Evolutionary conservation across 192 early-diverging fungal genomes (phyloP).

Genomic region (Thoreauomyces humboldtii): DNA sequence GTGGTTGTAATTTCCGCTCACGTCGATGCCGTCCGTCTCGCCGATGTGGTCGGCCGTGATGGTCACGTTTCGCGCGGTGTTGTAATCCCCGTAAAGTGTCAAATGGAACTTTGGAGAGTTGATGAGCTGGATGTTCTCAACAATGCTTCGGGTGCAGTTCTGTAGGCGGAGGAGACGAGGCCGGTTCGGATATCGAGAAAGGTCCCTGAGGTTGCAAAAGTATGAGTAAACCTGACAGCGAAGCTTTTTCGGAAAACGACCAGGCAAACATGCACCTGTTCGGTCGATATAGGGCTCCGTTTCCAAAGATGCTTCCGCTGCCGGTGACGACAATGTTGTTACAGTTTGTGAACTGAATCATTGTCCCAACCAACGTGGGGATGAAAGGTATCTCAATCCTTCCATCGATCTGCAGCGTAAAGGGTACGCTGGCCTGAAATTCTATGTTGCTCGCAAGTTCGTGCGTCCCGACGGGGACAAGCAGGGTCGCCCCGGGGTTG

Average conservation of each 20-base stretch:
- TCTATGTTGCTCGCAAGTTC: slow-evolving; percentile 5
- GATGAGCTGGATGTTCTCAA: slow-evolving; percentile 2
- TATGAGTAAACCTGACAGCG: background rate
- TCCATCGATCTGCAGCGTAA: slow-evolving; percentile 22
- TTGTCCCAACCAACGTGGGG: slow-evolving; percentile 13
- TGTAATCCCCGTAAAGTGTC: slow-evolving; percentile 10
- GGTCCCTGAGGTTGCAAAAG: background rate
- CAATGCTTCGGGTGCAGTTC: background rate
- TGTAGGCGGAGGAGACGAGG: slow-evolving; percentile 24
- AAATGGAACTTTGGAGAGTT: slow-evolving; percentile 32
- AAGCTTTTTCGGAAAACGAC: no score
- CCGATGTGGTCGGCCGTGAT: slow-evolving; percentile 24
- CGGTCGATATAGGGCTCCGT: slow-evolving; percentile 17
- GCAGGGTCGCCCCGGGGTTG: slow-evolving; percentile 9
- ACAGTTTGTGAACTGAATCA: slow-evolving; percentile 4
- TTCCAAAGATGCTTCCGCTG: slow-evolving; percentile 15
- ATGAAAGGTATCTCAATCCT: slow-evolving; percentile 9
- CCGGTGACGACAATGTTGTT: slow-evolving; percentile 7
- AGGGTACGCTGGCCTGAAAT: background rate
- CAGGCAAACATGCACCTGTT: background rate
- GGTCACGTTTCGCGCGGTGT: background rate
- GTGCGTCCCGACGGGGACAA: slow-evolving; percentile 16
- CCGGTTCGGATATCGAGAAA: background rate
- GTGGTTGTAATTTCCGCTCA: slow-evolving; percentile 23
- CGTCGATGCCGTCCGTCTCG: slow-evolving; percentile 25